Evolutionary conservation across 768 basidiomycete genomes (phyloP).

Genomic region (Pleurotus ostreatus): DNA sequence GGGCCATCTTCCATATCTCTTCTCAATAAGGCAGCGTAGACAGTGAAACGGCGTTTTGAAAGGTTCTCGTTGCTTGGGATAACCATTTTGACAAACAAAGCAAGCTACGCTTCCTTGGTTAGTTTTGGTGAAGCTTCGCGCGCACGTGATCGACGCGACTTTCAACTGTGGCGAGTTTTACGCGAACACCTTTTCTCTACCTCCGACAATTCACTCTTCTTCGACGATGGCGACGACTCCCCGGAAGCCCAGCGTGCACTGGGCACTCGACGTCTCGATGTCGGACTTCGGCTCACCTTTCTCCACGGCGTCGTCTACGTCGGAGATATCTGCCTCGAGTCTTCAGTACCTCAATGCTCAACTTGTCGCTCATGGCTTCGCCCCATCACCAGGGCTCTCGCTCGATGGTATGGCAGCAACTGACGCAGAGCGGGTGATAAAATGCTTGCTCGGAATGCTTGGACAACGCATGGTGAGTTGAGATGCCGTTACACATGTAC

Average conservation of each 20-base stretch:
- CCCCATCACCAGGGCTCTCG: slow-evolving; percentile 56
- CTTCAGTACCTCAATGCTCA: slow-evolving; percentile 81
- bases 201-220: not conserved
- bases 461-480: slow-evolving; percentile 70
- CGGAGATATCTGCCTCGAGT: slow-evolving; percentile 52
- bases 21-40: too few species aligned
- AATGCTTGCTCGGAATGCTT: slow-evolving; percentile 74
- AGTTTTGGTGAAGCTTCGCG: too few species aligned
- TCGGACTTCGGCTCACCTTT: slow-evolving; percentile 38
- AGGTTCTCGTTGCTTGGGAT: too few species aligned
- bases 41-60: too few species aligned
- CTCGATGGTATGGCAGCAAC: slow-evolving; percentile 59
- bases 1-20: too few species aligned
- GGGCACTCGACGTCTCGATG: slow-evolving; percentile 45
- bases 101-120: too few species aligned
- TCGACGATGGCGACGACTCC: slow-evolving; percentile 35
- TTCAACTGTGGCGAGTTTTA: too few species aligned
- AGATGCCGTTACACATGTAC: not conserved
- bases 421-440: slow-evolving; percentile 56
- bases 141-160: too few species aligned
- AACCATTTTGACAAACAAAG: too few species aligned
- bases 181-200: not conserved
- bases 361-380: slow-evolving; percentile 78
- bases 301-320: slow-evolving; percentile 41
- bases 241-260: slow-evolving; percentile 44